Conservation (phyloP, 345 rosid species). For the Luvunga scandens region DNA sequence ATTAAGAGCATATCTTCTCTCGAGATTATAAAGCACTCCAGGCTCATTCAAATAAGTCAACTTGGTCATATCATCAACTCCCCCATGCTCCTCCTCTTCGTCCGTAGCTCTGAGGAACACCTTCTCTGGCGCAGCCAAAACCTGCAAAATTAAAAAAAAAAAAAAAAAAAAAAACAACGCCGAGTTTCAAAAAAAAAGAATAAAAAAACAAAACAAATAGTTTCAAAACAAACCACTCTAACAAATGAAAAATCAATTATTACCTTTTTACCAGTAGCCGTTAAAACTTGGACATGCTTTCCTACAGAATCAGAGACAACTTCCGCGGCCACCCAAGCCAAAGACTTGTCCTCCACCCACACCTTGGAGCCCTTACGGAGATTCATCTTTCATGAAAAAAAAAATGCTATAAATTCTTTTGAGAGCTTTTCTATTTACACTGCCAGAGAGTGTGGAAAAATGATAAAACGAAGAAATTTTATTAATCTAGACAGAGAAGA, state of each 20-base stretch:
- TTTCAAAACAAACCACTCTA: neutral
- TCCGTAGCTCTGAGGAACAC: conserved; percentile 68
- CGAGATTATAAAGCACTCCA: conserved; percentile 84
- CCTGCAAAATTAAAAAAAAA: conserved; percentile 47
- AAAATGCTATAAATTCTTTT: conserved; percentile 18
- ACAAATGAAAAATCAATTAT: neutral
- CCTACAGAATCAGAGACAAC: conserved; percentile 42
- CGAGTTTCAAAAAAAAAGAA: neutral
- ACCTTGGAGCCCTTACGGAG: conserved; percentile 74
- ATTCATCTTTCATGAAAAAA: conserved; percentile 39
- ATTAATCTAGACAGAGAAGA: neutral
- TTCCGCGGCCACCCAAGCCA: conserved; percentile 85
- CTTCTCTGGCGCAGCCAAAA: conserved; percentile 48
- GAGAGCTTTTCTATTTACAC: neutral
- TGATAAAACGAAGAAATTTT: conserved; percentile 19
- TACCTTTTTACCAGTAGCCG: conserved; percentile 66
- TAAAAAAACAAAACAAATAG: neutral
- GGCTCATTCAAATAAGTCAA: conserved; percentile 94
- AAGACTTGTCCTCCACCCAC: conserved; percentile 75
- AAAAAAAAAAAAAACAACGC: neutral
- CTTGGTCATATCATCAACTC: conserved; percentile 99
- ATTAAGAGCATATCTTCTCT: conserved; percentile 85
- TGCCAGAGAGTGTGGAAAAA: neutral
- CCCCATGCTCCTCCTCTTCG: conserved; percentile 87
- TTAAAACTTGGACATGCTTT: conserved; percentile 51